Evolutionary conservation across 1,284 basidiomycete genomes (phyloP), one percentile per base, ranked within the genome.

Genomic region (Ganoderma sinense): DNA sequence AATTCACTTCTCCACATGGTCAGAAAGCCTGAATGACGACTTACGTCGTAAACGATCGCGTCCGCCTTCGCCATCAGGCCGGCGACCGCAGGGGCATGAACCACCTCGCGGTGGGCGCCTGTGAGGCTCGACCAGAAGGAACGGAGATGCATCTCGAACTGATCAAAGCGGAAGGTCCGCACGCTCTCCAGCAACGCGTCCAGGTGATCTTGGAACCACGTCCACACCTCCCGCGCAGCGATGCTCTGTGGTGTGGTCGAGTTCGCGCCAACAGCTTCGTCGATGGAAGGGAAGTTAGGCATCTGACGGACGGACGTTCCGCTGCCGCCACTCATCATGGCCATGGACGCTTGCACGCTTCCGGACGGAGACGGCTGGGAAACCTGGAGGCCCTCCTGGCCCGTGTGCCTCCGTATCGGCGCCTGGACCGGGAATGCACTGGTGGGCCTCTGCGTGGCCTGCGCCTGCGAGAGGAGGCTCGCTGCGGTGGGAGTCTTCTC

Each of bases 11-110:
- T 68, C 59, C 51, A 18, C 51, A 45, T 41, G 43, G 67, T 64
- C 40, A 59, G 43, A 73, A 65, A 59, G 60, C 5, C 20, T 23
- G 64, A 56, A 56, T 18, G 39, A 58, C 51, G 36, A 85, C 91
- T 78, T 79, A 94, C 94, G 84, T 96, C 94, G 79, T 94, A 96
- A 29, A 95, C 89, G 77, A 96, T 91, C 41, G 94, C 94, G 82
- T 96, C 94, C 13, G 94, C 94, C 78, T 92, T 94, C 40, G 93
- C 92, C 92, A 96, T 95, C 72, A 95, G 80, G 26, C 94, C 94
- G 33, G 94, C 93, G 73, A 96, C 92, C 8, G 93, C 93, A 61
- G 94, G 94, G 11, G 94, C 94, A 79, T 95, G 94, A 8, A 94
- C 93, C 58, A 95, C 89, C 78, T 95, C 94, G 26, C 94, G 88